Evolutionary conservation across 768 basidiomycete species (phyloP), one percentile per base, ranked within the genome.

Genomic region (Russula earlei): DNA sequence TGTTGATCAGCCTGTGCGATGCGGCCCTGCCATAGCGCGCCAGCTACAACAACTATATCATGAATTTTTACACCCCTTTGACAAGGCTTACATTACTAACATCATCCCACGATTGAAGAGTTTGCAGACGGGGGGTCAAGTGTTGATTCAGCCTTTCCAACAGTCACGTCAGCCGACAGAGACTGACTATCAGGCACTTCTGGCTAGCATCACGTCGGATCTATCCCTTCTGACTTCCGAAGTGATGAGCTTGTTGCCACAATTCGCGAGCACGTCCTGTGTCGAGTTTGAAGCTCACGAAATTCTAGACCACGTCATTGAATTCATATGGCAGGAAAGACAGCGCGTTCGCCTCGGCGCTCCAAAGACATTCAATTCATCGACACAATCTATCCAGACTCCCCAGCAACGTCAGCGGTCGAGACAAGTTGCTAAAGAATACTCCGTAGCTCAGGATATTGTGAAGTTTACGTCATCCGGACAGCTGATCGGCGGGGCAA

Each of bases 101-200:
- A 15, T 56, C 20, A 0, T 50, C 24, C 1, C 41, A 20, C 44
- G 56, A 40, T 25, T 47, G 24, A 48, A 40, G 29, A 31, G 1
- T 11, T 40, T 37, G 12, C 49, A 51, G 8, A 33, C 41, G 17
- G 17, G 33, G 14, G 20, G 40, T 37, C 29, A 41, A 19, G 20
- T n/a, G 10, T 36, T 49, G 15, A 9, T 37, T 41, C 50, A 57
- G 24, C 31, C 40, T 27, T 19, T 38, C 7, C 56, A 47, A 27
- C 51, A 53, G n/a, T 38, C 37, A 12, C 41, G 49, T 9, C 56
- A 49, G 31, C 56, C 52, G 10, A 53, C 56, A 15, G 56, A 58
- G 10, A 40, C 56, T 11, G 56, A 58, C 24, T 58, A 58, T 37
- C 56, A 58, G 19, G 44, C 51, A 5, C 51, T 58, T n/a, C 45